Evolutionary conservation across 768 basidiomycete genomes (phyloP).

Genomic region (Megacollybia marginata): DNA sequence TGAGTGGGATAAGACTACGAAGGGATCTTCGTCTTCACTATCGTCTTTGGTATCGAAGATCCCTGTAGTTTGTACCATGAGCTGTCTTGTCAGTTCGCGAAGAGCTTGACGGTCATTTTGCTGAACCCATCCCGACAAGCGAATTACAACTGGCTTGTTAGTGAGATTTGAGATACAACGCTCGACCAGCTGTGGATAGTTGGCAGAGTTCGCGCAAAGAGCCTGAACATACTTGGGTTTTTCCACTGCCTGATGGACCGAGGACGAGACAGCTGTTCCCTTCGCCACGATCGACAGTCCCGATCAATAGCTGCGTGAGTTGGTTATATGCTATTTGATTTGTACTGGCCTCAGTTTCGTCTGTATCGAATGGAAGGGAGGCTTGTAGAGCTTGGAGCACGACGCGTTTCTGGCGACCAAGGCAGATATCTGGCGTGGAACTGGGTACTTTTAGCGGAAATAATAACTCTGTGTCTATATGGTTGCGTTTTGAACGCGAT

Average conservation of each 20-base stretch:
- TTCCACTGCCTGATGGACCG: constrained; percentile 83
- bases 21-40: constrained; percentile 33
- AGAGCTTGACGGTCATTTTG: constrained; percentile 85
- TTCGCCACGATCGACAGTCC: constrained; percentile 75
- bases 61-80: constrained; percentile 68
- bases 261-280: constrained; percentile 90
- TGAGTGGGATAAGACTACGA: constrained; percentile 29
- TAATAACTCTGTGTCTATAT: too few relatives aligned
- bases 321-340: constrained; percentile 50
- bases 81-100: constrained; percentile 83
- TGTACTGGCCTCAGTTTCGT: constrained; percentile 29
- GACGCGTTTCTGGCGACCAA: constrained; percentile 52
- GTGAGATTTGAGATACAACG: constrained; percentile 40
- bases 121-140: constrained; percentile 82
- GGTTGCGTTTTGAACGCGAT: too few relatives aligned
- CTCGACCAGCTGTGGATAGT: constrained; percentile 46
- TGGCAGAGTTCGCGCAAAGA: not conserved
- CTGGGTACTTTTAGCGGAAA: too few relatives aligned
- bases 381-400: constrained; percentile 38
- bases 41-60: constrained; percentile 32
- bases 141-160: constrained; percentile 60
- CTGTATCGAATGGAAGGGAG: constrained; percentile 16
- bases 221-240: constrained; percentile 53
- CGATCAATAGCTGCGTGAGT: constrained; percentile 56
- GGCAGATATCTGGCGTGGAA: constrained; percentile 14